Conservation (phyloP, 2,329 filamentous ascomycete genomes). For the Trichoderma sp. region DNA sequence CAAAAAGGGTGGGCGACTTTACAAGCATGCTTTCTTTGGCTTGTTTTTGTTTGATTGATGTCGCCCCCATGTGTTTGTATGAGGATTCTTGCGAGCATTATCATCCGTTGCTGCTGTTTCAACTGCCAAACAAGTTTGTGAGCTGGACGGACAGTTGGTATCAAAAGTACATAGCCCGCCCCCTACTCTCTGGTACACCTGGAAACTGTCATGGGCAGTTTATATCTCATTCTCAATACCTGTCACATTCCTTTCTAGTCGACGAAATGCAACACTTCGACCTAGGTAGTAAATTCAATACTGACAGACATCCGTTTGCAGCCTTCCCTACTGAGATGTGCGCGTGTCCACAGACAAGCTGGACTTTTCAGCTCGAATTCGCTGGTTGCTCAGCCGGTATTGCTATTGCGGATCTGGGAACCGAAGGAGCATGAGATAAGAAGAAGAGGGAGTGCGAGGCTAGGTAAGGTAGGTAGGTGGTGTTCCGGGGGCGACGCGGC, state of each 20-base stretch:
- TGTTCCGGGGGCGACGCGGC: neutral
- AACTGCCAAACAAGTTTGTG: neutral
- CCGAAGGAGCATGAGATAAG: too few relatives aligned
- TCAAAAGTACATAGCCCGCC: neutral
- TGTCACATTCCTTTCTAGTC: too few relatives aligned
- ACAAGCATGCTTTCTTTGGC: neutral
- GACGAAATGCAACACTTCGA: too few relatives aligned
- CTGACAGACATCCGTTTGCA: too few relatives aligned
- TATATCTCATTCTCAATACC: neutral
- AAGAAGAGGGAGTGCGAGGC: neutral
- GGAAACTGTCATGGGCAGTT: slow-evolving; percentile 2
- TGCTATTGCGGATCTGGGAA: too few relatives aligned
- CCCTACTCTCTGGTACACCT: neutral
- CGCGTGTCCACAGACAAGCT: too few relatives aligned
- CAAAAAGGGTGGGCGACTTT: neutral
- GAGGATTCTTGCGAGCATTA: neutral
- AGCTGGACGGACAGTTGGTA: slow-evolving; percentile 1
- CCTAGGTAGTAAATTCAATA: too few relatives aligned
- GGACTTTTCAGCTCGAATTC: too few relatives aligned
- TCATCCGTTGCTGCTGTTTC: too few relatives aligned
- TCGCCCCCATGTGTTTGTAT: neutral
- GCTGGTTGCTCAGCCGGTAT: too few relatives aligned
- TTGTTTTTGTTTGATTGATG: neutral
- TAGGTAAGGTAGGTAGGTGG: neutral
- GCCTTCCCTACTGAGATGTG: too few relatives aligned